phyloP scores from a whole-genome alignment of 1,284 basidiomycete species.

The Cutaneotrichosporon spelunceum region DNA sequence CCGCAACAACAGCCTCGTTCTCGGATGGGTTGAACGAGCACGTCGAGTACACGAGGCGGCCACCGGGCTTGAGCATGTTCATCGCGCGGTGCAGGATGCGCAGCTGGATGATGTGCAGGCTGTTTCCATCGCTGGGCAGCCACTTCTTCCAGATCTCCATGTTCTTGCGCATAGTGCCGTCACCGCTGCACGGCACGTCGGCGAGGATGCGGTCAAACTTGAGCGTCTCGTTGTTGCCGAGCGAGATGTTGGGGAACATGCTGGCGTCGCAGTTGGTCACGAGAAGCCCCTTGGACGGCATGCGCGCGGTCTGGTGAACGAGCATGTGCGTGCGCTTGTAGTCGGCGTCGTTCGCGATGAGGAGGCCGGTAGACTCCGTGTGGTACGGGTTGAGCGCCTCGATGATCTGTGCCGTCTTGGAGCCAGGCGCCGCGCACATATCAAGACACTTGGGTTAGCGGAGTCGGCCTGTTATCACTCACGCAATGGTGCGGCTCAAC shows the following conservation, averaged over 20 bases:
- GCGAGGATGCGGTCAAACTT: slow-evolving; percentile 91
- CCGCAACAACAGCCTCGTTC: slow-evolving; percentile 93
- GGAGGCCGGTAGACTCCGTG: slow-evolving; percentile 44
- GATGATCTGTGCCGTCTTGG: slow-evolving; percentile 61
- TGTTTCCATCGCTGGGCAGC: slow-evolving; percentile 84
- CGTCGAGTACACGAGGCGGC: slow-evolving; percentile 94
- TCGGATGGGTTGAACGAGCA: slow-evolving; percentile 97
- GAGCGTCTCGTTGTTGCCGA: slow-evolving; percentile 55
- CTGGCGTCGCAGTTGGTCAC: slow-evolving; percentile 94
- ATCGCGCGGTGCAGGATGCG: slow-evolving; percentile 90
- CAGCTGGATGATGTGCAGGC: slow-evolving; percentile 86
- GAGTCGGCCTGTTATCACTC: slow-evolving; percentile 28
- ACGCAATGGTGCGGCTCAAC: slow-evolving; percentile 85
- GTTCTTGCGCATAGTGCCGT: slow-evolving; percentile 95
- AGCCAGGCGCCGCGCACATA: slow-evolving; percentile 99
- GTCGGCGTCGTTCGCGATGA: slow-evolving; percentile 59
- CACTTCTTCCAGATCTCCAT: slow-evolving; percentile 92
- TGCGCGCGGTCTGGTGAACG: slow-evolving; percentile 92
- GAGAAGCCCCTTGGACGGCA: slow-evolving; percentile 87
- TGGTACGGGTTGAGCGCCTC: slow-evolving; percentile 52
- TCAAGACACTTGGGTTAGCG: slow-evolving; percentile 69
- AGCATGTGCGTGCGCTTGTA: slow-evolving; percentile 93
- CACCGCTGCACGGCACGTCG: slow-evolving; percentile 94
- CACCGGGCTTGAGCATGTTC: slow-evolving; percentile 78
- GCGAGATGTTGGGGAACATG: slow-evolving; percentile 72